phyloP scores from a whole-genome alignment of 441 rosid genomes.

The Gossypium schwendimanii region DNA sequence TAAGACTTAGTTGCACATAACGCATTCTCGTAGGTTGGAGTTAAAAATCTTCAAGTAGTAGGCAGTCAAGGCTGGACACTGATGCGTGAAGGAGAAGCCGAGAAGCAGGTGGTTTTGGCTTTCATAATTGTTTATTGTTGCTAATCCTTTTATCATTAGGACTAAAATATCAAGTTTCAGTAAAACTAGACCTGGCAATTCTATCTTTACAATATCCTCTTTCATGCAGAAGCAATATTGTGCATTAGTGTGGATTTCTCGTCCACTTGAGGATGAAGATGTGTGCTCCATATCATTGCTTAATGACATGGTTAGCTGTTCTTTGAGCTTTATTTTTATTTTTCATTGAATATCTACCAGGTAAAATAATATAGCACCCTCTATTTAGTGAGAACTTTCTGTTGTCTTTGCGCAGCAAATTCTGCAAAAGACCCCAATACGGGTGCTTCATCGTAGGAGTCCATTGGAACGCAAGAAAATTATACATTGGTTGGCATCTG shows the following conservation, averaged over 20 bases:
- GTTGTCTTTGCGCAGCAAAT: conserved; percentile 42
- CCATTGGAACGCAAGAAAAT: conserved; percentile 76
- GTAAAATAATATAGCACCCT: not conserved
- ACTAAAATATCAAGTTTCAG: not conserved
- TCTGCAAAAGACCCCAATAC: conserved; percentile 80
- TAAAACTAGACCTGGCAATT: not conserved
- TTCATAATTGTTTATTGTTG: not conserved
- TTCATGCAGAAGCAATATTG: conserved; percentile 79
- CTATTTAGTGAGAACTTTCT: not conserved
- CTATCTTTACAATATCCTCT: not conserved
- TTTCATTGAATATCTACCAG: not conserved
- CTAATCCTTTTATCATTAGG: not conserved
- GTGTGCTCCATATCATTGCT: conserved; percentile 40
- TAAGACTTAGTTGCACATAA: conserved; percentile 12
- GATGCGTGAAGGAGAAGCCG: conserved; percentile 98
- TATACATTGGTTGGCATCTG: conserved; percentile 62
- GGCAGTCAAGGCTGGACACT: conserved; percentile 67
- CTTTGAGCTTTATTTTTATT: conserved; percentile 7
- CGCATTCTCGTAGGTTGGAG: conserved; percentile 48
- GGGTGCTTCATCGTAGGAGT: conserved; percentile 97
- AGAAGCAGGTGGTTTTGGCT: conserved; percentile 60
- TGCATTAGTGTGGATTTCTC: conserved; percentile 92
- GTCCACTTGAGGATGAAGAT: conserved; percentile 71
- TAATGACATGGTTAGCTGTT: conserved; percentile 56
- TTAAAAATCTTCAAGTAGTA: conserved; percentile 59